A percentile compares a stretch with the other conserved stretches of the same genome.
phyloP scores from a whole-genome alignment of 2,329 filamentous ascomycete species.

The Albophoma yamanashiensis region DNA sequence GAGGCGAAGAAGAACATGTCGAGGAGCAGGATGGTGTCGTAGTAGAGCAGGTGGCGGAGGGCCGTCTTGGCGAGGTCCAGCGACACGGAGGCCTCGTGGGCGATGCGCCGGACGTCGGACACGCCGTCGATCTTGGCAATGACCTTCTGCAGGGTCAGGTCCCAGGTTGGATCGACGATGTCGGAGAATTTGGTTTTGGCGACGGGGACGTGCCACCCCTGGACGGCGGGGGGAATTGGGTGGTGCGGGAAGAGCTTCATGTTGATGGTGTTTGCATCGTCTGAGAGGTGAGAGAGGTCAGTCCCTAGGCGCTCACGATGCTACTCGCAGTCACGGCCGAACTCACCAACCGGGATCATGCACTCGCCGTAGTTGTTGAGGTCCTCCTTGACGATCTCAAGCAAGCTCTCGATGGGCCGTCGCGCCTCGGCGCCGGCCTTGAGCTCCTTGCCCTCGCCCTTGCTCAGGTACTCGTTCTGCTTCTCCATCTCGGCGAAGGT shows the following conservation, averaged over 20 bases:
- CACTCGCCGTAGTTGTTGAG: conserved; percentile 96
- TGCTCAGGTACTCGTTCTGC: conserved; percentile 73
- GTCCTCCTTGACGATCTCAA: conserved; percentile 75
- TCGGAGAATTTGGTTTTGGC: conserved; percentile 54
- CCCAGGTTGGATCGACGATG: conserved; percentile 59
- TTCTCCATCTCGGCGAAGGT: conserved; percentile 86
- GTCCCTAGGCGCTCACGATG: neutral
- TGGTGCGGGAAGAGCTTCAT: conserved; percentile 90
- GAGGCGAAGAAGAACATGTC: conserved; percentile 93
- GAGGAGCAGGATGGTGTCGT: conserved; percentile 79
- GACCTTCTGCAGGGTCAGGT: conserved; percentile 68
- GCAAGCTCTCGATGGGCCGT: conserved; percentile 69
- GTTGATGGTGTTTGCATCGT: conserved; percentile 89
- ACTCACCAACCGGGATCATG: conserved; percentile 88
- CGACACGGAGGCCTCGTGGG: conserved; percentile 75
- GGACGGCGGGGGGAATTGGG: conserved; percentile 63
- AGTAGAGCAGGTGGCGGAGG: conserved; percentile 83
- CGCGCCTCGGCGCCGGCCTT: conserved; percentile 31
- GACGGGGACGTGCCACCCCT: conserved; percentile 85
- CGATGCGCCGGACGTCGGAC: conserved; percentile 79
- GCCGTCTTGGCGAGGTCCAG: conserved; percentile 78
- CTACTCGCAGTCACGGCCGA: neutral
- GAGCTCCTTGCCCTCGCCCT: conserved; percentile 32
- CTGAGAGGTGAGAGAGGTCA: conserved; percentile 29
- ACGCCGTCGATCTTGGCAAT: conserved; percentile 84